A percentile compares a stretch with the other conserved stretches of the same genome.
phyloP scores from a whole-genome alignment of 805 yeast species.

The Lipomyces kockii region DNA sequence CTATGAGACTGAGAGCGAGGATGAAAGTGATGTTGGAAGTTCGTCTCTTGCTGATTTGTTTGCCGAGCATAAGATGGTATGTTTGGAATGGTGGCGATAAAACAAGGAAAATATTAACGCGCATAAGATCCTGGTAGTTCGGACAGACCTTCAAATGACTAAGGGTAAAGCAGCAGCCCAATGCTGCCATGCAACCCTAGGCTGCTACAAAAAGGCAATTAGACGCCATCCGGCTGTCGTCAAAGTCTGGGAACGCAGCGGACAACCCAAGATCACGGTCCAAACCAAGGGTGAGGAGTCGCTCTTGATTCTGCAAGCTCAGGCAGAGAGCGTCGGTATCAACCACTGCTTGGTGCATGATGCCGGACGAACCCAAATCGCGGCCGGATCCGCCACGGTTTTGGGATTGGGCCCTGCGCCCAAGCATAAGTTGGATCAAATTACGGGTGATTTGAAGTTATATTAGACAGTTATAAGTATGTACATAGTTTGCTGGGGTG shows the following conservation, averaged over 20 bases:
- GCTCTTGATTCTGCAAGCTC: conserved; percentile 76
- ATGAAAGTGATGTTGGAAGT: conserved; percentile 8
- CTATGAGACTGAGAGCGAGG: conserved; percentile 18
- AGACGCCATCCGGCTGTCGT: conserved; percentile 66
- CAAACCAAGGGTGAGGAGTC: conserved; percentile 65
- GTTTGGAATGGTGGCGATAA: neutral
- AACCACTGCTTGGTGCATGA: conserved; percentile 85
- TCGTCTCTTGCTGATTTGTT: conserved; percentile 20
- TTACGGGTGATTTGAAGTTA: conserved; percentile 78
- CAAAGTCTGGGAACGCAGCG: conserved; percentile 75
- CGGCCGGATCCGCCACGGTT: conserved; percentile 95
- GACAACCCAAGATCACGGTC: conserved; percentile 93
- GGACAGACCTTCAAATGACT: conserved; percentile 88
- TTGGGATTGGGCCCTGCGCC: conserved; percentile 99
- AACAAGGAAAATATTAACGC: neutral
- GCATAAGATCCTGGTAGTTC: conserved; percentile 73
- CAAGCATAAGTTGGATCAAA: conserved; percentile 69
- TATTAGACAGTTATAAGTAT: conserved; percentile 50
- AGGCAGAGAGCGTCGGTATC: conserved; percentile 77
- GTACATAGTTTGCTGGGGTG: neutral
- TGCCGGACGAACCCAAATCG: conserved; percentile 96
- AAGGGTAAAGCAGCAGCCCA: conserved; percentile 98
- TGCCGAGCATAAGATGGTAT: conserved; percentile 34
- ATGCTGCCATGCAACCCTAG: conserved; percentile 96
- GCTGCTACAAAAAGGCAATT: conserved; percentile 68